Conservation (phyloP, 441 rosid genomes). For the California macrophylla region DNA sequence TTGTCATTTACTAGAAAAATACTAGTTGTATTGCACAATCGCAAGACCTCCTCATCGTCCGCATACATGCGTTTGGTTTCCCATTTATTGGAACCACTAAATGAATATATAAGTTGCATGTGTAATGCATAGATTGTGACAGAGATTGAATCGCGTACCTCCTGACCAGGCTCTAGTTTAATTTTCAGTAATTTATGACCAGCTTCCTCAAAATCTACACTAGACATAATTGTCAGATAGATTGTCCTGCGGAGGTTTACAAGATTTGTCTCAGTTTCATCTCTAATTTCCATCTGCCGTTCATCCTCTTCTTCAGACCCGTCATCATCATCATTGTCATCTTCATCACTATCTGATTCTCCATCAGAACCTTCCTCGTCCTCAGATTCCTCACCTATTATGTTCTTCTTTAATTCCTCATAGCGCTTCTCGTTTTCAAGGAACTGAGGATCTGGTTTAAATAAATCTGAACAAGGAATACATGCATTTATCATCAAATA, state of each 20-base stretch:
- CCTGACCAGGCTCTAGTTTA: conserved; percentile 92
- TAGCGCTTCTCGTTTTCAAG: conserved; percentile 72
- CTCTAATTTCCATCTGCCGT: conserved; percentile 61
- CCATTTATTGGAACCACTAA: background rate
- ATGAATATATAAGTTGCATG: background rate
- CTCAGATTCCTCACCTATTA: conserved; percentile 73
- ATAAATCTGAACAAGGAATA: conserved; percentile 50
- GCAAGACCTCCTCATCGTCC: background rate
- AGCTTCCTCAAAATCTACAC: conserved; percentile 96
- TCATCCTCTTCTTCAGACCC: conserved; percentile 67
- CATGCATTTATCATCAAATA: conserved; percentile 4
- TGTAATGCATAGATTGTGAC: background rate
- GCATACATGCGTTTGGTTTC: background rate
- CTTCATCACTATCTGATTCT: conserved; percentile 49
- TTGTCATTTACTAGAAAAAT: background rate
- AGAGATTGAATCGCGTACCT: conserved; percentile 36
- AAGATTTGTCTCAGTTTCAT: conserved; percentile 90
- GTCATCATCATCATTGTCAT: conserved; percentile 30
- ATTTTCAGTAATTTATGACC: conserved; percentile 89
- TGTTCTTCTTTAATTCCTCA: conserved; percentile 71
- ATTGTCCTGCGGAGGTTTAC: conserved; percentile 87
- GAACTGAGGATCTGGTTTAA: conserved; percentile 67
- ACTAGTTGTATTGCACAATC: background rate
- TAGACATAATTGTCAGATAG: conserved; percentile 90
- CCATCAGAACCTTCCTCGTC: conserved; percentile 73